Conservation (phyloP, 306 rosid genomes). For the Castanospermum australe region DNA sequence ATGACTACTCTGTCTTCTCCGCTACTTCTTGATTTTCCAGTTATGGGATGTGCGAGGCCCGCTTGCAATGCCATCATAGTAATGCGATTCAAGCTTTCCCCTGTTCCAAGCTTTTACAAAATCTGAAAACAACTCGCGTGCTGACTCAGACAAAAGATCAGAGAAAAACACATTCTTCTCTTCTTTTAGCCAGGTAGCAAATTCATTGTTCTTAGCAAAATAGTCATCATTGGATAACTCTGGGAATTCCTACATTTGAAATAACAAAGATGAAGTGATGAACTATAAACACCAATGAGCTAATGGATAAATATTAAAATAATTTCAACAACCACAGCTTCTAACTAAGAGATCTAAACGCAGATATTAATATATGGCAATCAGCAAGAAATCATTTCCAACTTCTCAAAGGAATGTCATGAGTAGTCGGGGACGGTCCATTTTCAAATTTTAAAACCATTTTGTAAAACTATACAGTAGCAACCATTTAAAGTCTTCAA, state of each 20-base stretch:
- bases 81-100: slow-evolving; percentile 61
- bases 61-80: slow-evolving; percentile 78
- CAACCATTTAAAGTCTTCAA: not conserved
- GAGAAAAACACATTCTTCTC: slow-evolving; percentile 85
- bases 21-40: slow-evolving; percentile 75
- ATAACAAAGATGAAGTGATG: slow-evolving; percentile 8
- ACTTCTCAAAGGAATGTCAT: not conserved
- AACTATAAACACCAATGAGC: not conserved
- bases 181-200: slow-evolving; percentile 91
- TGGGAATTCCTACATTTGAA: slow-evolving; percentile 47
- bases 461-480: not conserved
- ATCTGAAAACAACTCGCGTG: slow-evolving; percentile 64
- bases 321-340: not conserved
- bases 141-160: slow-evolving; percentile 71
- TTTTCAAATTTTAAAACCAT: not conserved
- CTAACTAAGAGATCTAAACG: not conserved
- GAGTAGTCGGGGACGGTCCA: not conserved
- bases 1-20: not conserved
- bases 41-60: slow-evolving; percentile 79
- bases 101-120: slow-evolving; percentile 80
- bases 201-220: slow-evolving; percentile 85
- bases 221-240: slow-evolving; percentile 79
- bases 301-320: not conserved
- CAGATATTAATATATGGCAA: not conserved
- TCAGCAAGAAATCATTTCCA: not conserved